Evolutionary conservation across 1,284 basidiomycete genomes (phyloP).

Genomic region (Tylopilus orsonianus): DNA sequence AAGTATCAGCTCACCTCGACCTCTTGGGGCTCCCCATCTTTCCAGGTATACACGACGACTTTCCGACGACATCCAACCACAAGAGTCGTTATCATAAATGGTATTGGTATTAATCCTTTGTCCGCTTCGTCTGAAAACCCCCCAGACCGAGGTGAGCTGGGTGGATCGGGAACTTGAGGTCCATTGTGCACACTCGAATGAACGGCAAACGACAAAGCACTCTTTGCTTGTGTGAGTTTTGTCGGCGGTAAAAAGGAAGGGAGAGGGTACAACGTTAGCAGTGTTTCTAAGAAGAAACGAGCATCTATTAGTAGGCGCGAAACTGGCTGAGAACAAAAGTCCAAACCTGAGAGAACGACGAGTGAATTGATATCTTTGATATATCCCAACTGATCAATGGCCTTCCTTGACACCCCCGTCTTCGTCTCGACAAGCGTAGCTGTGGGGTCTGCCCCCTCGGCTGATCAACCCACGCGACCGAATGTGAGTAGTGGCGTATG

Average conservation of each 20-base stretch:
- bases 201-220: constrained; percentile 79
- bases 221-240: constrained; percentile 70
- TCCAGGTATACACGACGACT: constrained; percentile 85
- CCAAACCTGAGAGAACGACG: constrained; percentile 75
- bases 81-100: constrained; percentile 70
- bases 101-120: constrained; percentile 38
- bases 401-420: constrained; percentile 60
- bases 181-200: constrained; percentile 57
- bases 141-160: constrained; percentile 2
- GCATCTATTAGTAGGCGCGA: background rate
- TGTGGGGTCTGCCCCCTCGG: constrained; percentile 35
- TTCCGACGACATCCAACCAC: constrained; percentile 86
- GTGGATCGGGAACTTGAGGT: constrained; percentile 3
- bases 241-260: constrained; percentile 70
- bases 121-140: constrained; percentile 36
- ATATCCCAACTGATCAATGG: constrained; percentile 85
- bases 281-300: constrained; percentile 47
- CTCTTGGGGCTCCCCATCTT: constrained; percentile 78
- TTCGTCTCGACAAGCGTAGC: constrained; percentile 64
- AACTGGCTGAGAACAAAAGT: constrained; percentile 18
- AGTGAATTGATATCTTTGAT: constrained; percentile 83
- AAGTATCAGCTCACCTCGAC: constrained; percentile 51
- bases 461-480: constrained; percentile 10
- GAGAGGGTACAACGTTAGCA: constrained; percentile 62
- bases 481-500: constrained; percentile 1